Conservation (phyloP, 306 rosid species). For the Sicyos edulis region DNA sequence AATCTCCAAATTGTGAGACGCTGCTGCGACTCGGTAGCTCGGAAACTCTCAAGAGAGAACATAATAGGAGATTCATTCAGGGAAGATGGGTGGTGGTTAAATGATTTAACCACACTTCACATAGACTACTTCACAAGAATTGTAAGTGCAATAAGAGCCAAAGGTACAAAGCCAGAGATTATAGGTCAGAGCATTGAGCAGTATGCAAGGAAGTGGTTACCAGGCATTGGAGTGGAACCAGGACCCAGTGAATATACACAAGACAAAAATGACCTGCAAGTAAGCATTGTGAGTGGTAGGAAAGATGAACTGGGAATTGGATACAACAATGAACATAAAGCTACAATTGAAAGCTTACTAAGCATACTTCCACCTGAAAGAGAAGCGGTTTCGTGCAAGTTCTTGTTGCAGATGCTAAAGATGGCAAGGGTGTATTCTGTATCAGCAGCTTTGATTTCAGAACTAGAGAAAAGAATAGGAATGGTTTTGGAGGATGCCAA, state of each 20-base stretch:
- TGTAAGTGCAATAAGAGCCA: conserved; percentile 57
- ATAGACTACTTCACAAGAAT: conserved; percentile 66
- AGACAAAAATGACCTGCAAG: conserved; percentile 53
- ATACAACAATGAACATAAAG: conserved; percentile 60
- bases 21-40: conserved; percentile 87
- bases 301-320: conserved; percentile 40
- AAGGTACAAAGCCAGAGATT: conserved; percentile 54
- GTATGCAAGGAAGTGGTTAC: conserved; percentile 71
- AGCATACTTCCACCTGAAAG: conserved; percentile 74
- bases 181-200: conserved; percentile 68
- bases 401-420: conserved; percentile 67
- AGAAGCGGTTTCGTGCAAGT: conserved; percentile 76
- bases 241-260: conserved; percentile 62
- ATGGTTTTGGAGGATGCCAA: conserved; percentile 77
- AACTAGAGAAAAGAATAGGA: conserved; percentile 81
- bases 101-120: conserved; percentile 42
- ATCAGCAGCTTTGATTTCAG: conserved; percentile 75
- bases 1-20: conserved; percentile 87
- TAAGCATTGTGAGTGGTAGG: conserved; percentile 43
- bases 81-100: conserved; percentile 67
- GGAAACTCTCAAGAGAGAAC: conserved; percentile 67
- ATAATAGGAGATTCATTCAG: conserved; percentile 27
- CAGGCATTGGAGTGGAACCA: conserved; percentile 54
- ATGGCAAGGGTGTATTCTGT: conserved; percentile 77
- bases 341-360: conserved; percentile 64